Base-by-base conservation (phyloP, 371 early-diverging fungal species). In the Zopfochytrium polystomum region DNA sequence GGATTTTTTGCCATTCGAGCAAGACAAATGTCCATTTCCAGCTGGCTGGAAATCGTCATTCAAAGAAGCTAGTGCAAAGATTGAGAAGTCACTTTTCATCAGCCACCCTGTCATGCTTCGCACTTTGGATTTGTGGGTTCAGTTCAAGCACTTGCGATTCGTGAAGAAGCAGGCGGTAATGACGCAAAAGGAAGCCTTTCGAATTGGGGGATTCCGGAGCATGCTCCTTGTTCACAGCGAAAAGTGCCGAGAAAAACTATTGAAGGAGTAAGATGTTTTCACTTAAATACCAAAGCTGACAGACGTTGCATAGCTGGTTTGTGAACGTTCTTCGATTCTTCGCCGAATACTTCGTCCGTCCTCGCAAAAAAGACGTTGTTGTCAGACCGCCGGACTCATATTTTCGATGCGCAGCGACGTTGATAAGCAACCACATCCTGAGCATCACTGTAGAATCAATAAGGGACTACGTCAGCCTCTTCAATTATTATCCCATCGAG, bases 201-300 rank as follows among this genome's bases (percentile, higher is more conserved):
- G 80, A 13, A 71, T 80, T 27, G 66, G 66, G 7, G 73, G 71
- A 2, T 80, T 74, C 42, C 62, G 78, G 32, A 71, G 70, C 48
- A 22, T 75, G 65, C 38, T 83, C 32, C 56, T 83, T 32, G 78
- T 81, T 7, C 78, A 82, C 35, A 66, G 82, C 22, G 82, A 83
- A 52, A 79, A 75, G 49, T 74, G 76, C 48, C 62, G 80, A 22
- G 77, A 78, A 20, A 65, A 69, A 31, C 55, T 81, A 31, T 26
- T 78, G 49, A 75, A 79, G 48, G 76, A 72, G 75, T n/a, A 52
- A 49, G 49, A 20, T 61, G n/a, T 31, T 29, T 52, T 60, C 20
- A 53, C 26, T 38, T 11, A 4, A 11, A n/a, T n/a, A n/a, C n/a
- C n/a, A n/a, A n/a, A n/a, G 35, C 52, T 52, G 20, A 9, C 18